Conservation (phyloP, 2,329 filamentous ascomycete genomes). For the Cytospora paraplurivora region DNA sequence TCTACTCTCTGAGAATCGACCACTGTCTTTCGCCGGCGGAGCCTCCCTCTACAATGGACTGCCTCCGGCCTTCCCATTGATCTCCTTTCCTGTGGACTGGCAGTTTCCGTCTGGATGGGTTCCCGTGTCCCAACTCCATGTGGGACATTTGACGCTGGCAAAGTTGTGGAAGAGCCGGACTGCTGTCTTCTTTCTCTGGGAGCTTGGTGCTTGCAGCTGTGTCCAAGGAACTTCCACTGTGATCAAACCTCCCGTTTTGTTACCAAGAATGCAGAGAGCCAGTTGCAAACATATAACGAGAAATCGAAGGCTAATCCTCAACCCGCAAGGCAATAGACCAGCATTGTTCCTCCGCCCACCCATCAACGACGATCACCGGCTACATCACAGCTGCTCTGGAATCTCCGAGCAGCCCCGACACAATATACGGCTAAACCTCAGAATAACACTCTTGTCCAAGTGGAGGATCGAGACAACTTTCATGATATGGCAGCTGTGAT, state of each 20-base stretch:
- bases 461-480: neutral
- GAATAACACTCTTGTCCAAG: neutral
- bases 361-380: slow-evolving; percentile 3
- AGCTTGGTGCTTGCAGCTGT: neutral
- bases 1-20: neutral
- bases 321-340: slow-evolving; percentile 17
- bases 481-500: slow-evolving; percentile 65
- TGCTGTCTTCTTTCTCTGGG: neutral
- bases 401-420: neutral
- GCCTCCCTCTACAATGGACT: neutral
- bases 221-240: slow-evolving; percentile 1
- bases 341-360: slow-evolving; percentile 11
- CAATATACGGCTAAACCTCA: neutral
- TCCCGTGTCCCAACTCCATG: neutral
- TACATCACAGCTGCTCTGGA: neutral
- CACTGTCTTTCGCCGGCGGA: neutral
- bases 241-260: neutral
- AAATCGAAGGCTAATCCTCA: slow-evolving; percentile 12
- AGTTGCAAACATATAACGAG: slow-evolving; percentile 9
- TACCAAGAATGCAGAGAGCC: slow-evolving; percentile 18
- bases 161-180: neutral
- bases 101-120: neutral
- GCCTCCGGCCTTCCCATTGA: neutral
- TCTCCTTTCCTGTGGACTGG: neutral
- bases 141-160: neutral